phyloP scores from a whole-genome alignment of 768 basidiomycete species.

The Suillus variegatus region DNA sequence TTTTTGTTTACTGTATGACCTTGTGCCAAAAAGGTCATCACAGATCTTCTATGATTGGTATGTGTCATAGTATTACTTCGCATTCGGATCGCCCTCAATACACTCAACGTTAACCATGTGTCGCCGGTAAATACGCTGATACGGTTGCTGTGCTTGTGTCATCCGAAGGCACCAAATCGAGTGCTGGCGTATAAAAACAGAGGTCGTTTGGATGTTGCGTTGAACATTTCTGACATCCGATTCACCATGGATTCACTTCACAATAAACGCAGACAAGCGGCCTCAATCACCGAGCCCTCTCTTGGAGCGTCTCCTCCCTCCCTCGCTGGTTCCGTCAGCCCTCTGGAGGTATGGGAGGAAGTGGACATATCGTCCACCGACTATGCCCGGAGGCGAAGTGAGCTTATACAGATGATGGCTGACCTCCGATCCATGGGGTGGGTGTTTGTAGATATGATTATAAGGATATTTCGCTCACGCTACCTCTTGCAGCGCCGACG shows the following conservation, averaged over 20 bases:
- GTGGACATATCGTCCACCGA: constrained; percentile 32
- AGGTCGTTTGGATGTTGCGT: not conserved
- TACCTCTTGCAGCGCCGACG: constrained; percentile 34
- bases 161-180: not conserved
- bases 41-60: not conserved
- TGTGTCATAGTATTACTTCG: not conserved
- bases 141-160: not conserved
- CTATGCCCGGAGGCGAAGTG: constrained; percentile 42
- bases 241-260: not conserved
- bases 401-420: constrained; percentile 40
- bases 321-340: not conserved
- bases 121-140: not conserved
- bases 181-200: not conserved
- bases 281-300: not conserved
- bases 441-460: constrained; percentile 2
- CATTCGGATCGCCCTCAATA: not conserved
- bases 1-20: too few species aligned
- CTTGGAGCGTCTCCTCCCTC: not conserved
- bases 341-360: constrained; percentile 13
- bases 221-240: not conserved
- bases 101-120: not conserved
- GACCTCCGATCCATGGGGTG: constrained; percentile 45
- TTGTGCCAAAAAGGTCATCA: not conserved
- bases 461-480: constrained; percentile 3
- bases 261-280: not conserved